Evolutionary conservation across 129 eudicot genomes (phyloP).

Genomic region (Escallonia herrerae): DNA sequence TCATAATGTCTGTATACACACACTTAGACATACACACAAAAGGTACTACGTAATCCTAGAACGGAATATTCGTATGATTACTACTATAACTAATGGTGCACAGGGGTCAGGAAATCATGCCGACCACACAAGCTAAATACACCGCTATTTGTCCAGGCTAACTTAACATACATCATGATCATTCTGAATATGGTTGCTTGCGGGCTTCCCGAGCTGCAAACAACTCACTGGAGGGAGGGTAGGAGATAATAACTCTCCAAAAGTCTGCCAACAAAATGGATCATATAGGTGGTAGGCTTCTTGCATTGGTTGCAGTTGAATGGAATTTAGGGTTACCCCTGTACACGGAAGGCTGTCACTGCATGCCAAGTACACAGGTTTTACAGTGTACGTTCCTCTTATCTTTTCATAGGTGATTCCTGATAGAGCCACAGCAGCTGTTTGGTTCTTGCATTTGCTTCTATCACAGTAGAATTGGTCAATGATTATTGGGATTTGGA

Average conservation of each 20-base stretch:
- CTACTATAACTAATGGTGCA: slow-evolving; percentile 15
- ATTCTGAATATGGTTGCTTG: slow-evolving; percentile 24
- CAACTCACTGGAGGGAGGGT: slow-evolving; percentile 44
- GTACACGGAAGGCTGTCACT: slow-evolving; percentile 79
- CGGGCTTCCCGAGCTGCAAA: slow-evolving; percentile 36
- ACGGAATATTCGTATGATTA: background rate
- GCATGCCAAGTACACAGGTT: slow-evolving; percentile 89
- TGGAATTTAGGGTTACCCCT: slow-evolving; percentile 56
- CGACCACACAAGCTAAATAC: slow-evolving; percentile 29
- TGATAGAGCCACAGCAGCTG: slow-evolving; percentile 81
- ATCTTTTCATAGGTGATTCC: slow-evolving; percentile 74
- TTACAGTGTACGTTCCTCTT: slow-evolving; percentile 83
- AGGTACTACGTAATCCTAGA: background rate
- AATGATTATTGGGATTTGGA: slow-evolving; percentile 75
- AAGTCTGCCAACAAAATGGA: slow-evolving; percentile 31
- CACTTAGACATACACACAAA: background rate
- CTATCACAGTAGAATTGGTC: slow-evolving; percentile 95
- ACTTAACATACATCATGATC: slow-evolving; percentile 30
- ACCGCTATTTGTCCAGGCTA: background rate
- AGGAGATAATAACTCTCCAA: slow-evolving; percentile 35
- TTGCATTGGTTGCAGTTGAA: slow-evolving; percentile 33
- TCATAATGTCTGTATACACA: background rate
- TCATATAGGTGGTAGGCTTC: slow-evolving; percentile 11
- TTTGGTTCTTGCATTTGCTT: slow-evolving; percentile 68
- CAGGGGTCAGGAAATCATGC: slow-evolving; percentile 30